Evolutionary conservation across 768 basidiomycete genomes (phyloP).

Genomic region (Serendipita vermifera): DNA sequence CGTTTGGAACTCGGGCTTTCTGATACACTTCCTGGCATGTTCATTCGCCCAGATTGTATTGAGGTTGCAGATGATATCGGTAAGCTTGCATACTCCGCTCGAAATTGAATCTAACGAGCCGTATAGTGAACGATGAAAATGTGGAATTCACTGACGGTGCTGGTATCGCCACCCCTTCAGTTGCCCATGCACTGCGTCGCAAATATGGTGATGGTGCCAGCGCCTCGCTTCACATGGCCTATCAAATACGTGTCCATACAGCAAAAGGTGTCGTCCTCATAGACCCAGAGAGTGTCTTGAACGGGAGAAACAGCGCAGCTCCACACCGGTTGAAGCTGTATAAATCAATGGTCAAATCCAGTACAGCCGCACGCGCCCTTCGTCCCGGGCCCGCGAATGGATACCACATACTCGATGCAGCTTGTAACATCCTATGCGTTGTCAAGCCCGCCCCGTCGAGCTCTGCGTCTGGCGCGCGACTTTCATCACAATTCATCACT

Average conservation of each 20-base stretch:
- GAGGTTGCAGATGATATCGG: background rate
- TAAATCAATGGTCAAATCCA: background rate
- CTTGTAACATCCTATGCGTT: background rate
- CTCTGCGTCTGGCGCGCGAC: background rate
- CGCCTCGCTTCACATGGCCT: background rate
- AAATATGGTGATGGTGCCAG: background rate
- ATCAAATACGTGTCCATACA: background rate
- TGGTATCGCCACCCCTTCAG: background rate
- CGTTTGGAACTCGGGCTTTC: conserved; percentile 4
- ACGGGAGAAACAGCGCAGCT: background rate
- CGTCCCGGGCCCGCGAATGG: background rate
- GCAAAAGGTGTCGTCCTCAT: conserved; percentile 2
- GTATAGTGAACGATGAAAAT: background rate
- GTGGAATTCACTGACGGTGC: background rate
- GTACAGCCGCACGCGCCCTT: background rate
- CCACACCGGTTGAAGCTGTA: background rate
- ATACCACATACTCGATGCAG: background rate
- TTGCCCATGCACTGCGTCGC: background rate
- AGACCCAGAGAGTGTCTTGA: background rate
- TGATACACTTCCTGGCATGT: conserved; percentile 3
- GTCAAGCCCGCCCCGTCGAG: background rate
- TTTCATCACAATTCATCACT: background rate
- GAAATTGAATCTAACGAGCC: too few relatives aligned
- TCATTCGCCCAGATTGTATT: background rate
- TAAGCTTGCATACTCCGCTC: background rate